These are phyloP conservation scores for Pulveroboletus sp. DNA, from an alignment of 768 basidiomycete genomes.

Conservation along the genomic window DNA sequence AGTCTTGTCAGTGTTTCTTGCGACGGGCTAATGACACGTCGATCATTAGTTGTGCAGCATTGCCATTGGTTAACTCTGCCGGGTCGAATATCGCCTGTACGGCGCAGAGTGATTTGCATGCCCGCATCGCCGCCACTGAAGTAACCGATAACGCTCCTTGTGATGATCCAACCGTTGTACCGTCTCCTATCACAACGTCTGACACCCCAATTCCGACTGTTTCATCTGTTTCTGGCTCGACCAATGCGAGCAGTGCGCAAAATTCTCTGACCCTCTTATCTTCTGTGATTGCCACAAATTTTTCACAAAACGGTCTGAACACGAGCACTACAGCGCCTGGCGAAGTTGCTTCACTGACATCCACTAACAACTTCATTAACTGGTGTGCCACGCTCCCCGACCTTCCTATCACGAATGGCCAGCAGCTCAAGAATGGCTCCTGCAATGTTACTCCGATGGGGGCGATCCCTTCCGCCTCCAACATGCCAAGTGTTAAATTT, in stretches of 20 bases:
- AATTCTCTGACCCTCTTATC: constrained; percentile 38
- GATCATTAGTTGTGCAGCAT: constrained; percentile 30
- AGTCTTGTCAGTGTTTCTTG: background rate
- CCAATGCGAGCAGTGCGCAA: constrained; percentile 21
- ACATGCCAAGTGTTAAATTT: constrained; percentile 56
- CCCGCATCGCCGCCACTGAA: constrained; percentile 41
- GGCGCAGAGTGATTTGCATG: constrained; percentile 41
- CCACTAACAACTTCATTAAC: constrained; percentile 74
- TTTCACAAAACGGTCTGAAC: constrained; percentile 47
- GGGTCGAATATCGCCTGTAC: constrained; percentile 53
- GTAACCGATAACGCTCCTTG: constrained; percentile 19
- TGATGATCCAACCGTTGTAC: constrained; percentile 15
- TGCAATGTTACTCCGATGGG: constrained; percentile 65
- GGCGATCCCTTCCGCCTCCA: constrained; percentile 42
- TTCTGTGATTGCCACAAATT: constrained; percentile 50
- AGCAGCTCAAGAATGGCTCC: constrained; percentile 46
- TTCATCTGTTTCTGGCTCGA: constrained; percentile 8
- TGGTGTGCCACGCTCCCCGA: constrained; percentile 47
- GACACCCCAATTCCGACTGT: background rate
- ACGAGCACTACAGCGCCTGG: constrained; percentile 32
- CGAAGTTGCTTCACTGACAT: constrained; percentile 53
- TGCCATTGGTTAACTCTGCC: constrained; percentile 45
- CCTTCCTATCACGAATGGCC: constrained; percentile 57
- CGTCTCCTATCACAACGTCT: constrained; percentile 7
- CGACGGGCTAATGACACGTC: background rate